Conservation (phyloP, 805 yeast species). For the Ogataea thermomethanolica region DNA sequence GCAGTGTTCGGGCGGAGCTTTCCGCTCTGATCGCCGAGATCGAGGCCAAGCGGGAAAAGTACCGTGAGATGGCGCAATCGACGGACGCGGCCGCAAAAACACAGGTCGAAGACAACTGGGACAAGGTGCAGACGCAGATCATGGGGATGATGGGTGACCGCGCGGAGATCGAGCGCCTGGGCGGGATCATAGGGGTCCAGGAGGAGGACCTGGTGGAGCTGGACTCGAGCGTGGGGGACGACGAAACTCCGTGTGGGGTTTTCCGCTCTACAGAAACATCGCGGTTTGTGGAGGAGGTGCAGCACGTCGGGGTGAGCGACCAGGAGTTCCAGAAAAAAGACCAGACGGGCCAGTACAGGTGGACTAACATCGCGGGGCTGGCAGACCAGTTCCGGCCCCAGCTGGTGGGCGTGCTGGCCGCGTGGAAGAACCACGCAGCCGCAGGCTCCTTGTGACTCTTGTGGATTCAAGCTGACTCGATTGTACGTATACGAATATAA, state of each 20-base stretch:
- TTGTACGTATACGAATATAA: not conserved
- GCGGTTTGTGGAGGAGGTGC: conserved; percentile 18
- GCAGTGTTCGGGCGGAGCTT: conserved; percentile 37
- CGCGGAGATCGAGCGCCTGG: conserved; percentile 4
- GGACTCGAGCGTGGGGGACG: conserved; percentile 31
- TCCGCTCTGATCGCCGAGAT: conserved; percentile 37
- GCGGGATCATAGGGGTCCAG: conserved; percentile 36
- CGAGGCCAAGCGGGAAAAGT: conserved; percentile 36
- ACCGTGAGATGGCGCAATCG: conserved; percentile 30
- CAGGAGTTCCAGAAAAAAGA: conserved; percentile 19
- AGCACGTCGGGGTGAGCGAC: conserved; percentile 14
- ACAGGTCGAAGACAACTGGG: conserved; percentile 40
- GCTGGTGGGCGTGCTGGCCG: conserved; percentile 10
- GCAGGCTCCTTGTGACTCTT: not conserved
- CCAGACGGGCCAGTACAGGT: conserved; percentile 23
- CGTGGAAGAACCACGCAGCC: conserved; percentile 1
- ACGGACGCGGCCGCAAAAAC: conserved; percentile 22
- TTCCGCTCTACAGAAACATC: conserved; percentile 7
- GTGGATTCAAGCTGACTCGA: not conserved
- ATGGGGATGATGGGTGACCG: conserved; percentile 3
- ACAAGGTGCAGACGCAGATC: conserved; percentile 35
- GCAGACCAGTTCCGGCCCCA: conserved; percentile 17
- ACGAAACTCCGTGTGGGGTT: conserved; percentile 10
- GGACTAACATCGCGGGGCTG: conserved; percentile 19
- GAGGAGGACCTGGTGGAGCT: conserved; percentile 43